phyloP scores from a whole-genome alignment of 495 filamentous ascomycete species.

The Amphirosellinia nigrospora region DNA sequence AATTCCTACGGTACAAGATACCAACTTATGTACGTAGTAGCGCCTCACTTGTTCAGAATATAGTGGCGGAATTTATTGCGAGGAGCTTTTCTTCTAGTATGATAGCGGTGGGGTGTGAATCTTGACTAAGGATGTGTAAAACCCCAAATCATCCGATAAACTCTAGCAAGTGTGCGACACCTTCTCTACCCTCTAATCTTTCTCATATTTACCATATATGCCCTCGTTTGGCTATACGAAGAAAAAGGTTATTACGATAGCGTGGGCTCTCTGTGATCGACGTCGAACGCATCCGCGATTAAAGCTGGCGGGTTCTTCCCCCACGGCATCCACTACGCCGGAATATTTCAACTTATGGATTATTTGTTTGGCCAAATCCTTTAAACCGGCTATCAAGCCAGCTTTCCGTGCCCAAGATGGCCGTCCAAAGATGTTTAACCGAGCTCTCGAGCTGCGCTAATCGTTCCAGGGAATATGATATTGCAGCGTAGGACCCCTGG shows the following conservation, averaged over 20 bases:
- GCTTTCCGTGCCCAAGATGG: constrained; percentile 5
- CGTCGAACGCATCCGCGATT: not conserved
- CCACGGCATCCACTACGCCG: not conserved
- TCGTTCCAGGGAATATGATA: constrained; percentile 13
- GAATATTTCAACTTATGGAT: not conserved
- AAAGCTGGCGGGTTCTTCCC: not conserved
- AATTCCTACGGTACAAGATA: not conserved
- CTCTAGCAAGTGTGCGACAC: not conserved
- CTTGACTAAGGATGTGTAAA: not conserved
- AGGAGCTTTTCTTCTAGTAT: not conserved
- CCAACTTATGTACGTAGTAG: not conserved
- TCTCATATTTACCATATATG: not conserved
- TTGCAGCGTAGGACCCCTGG: not conserved
- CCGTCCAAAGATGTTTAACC: constrained; percentile 17
- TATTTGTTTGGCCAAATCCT: not conserved
- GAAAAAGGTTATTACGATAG: not conserved
- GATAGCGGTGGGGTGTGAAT: not conserved
- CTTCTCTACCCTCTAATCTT: not conserved
- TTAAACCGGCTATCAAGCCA: not conserved
- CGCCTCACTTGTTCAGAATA: not conserved
- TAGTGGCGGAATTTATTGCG: not conserved
- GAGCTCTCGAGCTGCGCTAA: constrained; percentile 13
- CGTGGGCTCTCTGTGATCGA: not conserved
- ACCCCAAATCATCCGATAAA: not conserved
- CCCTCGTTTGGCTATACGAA: not conserved